Base-by-base conservation (phyloP, 106 monocot species). In the Acanthochlamys bracteata region DNA sequence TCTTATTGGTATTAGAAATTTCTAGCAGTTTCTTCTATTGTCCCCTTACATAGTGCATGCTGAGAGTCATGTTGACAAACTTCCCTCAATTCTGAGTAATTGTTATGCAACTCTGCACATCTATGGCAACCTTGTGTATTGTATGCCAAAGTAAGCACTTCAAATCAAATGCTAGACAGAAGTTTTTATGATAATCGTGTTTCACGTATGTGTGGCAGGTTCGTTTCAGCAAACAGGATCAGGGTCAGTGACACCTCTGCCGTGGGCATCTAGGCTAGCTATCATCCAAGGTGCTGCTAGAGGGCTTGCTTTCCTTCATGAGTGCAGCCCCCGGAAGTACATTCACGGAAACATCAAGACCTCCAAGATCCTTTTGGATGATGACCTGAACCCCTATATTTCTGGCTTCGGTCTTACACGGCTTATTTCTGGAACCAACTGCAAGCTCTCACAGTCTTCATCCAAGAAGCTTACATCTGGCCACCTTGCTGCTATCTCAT, bases 331-430 rank as follows among this genome's bases (percentile, higher is more conserved):
- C 0, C 66, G 93, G 61, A 89, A 86, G 74, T 79, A 80, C 78
- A 70, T 74, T 20, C 93, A 93, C 55, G 89, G 89, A 0, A 83
- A 53, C 74, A 69, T 93, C 41, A 89, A 78, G 66, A 69, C 84
- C 17, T 80, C 93, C 6, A 93, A 93, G 73, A 86, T 93, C 59
- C 93, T 93, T 26, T 78, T 93, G 7, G 85, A 86, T 57, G 85
- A 88, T 39, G 85, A 89, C 21, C 71, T 78, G 64, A 70, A 60
- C 64, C 74, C 93, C 1, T 83, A 79, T 46, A 45, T 93, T 43
- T 89, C 93, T n/a, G 89, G 89, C 11, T 89, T 85, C 20, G 93
- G 93, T 26, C 78, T 93, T 21, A 65, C 80, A 25, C 82, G 80
- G 14, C 75, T 93, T 26, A 61, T 89, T 55, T 60, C 88, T 21